Evolutionary conservation across 306 rosid species (phyloP).

Genomic region (Cucumis cinereus): DNA sequence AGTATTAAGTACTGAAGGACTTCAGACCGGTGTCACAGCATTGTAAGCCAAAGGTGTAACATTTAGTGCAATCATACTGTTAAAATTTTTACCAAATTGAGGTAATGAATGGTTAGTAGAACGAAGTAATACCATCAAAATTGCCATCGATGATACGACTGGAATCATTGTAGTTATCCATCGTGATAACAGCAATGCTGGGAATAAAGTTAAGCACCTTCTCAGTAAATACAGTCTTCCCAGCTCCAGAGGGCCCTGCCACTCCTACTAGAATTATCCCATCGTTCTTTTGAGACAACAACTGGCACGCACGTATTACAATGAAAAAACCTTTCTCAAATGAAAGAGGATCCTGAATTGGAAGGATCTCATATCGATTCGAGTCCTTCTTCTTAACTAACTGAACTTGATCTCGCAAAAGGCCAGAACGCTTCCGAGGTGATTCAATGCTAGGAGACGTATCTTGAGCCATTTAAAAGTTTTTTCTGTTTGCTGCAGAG

Average conservation of each 20-base stretch:
- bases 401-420: constrained; percentile 81
- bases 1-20: neutral
- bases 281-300: constrained; percentile 82
- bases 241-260: constrained; percentile 99
- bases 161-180: constrained; percentile 95
- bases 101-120: neutral
- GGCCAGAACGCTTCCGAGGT: constrained; percentile 57
- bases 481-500: neutral
- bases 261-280: constrained; percentile 87
- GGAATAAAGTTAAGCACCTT: constrained; percentile 84
- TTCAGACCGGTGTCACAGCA: neutral
- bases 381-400: constrained; percentile 59
- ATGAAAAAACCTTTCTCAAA: constrained; percentile 98
- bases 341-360: constrained; percentile 60
- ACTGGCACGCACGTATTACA: constrained; percentile 86
- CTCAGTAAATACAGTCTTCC: constrained; percentile 92
- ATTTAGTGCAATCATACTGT: neutral
- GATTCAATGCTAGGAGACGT: constrained; percentile 46
- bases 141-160: constrained; percentile 93
- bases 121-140: constrained; percentile 55
- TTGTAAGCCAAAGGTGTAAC: neutral
- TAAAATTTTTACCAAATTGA: neutral
- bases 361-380: constrained; percentile 71
- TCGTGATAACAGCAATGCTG: constrained; percentile 81
- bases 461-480: constrained; percentile 55